Base-by-base conservation (phyloP, 306 rosid genomes). In the Vigna radiata region DNA sequence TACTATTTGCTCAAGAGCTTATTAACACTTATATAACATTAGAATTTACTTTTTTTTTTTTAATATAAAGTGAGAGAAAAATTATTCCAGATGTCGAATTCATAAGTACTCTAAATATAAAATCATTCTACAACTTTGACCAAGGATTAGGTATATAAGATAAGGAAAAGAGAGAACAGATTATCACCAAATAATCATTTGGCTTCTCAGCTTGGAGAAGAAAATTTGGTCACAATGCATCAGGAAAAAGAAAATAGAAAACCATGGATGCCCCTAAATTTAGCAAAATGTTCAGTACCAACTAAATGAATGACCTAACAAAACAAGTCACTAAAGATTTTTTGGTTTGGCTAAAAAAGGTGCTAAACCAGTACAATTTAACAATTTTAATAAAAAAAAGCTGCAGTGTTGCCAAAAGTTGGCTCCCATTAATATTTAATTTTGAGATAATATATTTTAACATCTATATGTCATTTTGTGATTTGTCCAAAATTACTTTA, bases 311-410 rank as follows among this genome's bases (percentile, higher is more conserved):
- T 53, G 10, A 58, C 19, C 63, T 48, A 47, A 48, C 71, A 37
- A 39, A 75, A 54, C 79, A 65, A 55, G 19, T 65, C 13, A 27
- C 79, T 72, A 39, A 75, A 63, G 39, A 75, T 61, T 21, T 61
- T 21, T 39, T 68, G 72, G 80, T 75, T 67, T 73, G 54, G 62
- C 68, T 74, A 41, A 61, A 37, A 60, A 81, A 36, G 47, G 76
- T 69, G 68, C 44, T 70, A 76, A 18, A 60, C 41, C 8, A 68
- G 55, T 52, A 48, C 39, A 68, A 39, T 8, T 33, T 36, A 36
- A 74, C 47, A 55, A 7, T 46, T 81, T 46, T 54, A 73, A 46
- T 73, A 8, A 73, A 80, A 73, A 73, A 80, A 80, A 80, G 62
- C 54, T 80, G 56, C 59, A 63, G 53, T 54, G 39, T 73, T 63